A percentile compares a stretch with the other conserved stretches of the same genome.
Conservation (phyloP, 495 filamentous ascomycete genomes). For the Podospora comata region DNA sequence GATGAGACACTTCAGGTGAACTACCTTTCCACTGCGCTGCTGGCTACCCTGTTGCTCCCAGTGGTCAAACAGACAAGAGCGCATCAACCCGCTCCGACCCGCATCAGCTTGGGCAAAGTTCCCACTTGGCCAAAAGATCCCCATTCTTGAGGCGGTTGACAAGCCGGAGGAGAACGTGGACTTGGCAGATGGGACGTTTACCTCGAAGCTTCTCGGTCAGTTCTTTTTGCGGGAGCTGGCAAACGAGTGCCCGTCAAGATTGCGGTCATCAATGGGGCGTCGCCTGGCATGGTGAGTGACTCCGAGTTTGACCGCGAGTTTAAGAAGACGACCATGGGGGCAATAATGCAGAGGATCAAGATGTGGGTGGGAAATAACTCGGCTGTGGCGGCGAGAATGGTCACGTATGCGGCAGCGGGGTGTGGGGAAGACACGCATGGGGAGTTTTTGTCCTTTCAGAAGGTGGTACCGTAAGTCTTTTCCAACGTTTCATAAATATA, state of each 20-base stretch:
- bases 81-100: neutral
- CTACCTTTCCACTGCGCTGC: slow-evolving; percentile 48
- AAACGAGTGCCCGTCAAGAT: slow-evolving; percentile 34
- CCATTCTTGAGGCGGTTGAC: slow-evolving; percentile 42
- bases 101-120: slow-evolving; percentile 8
- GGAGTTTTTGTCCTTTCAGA: slow-evolving; percentile 36
- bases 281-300: slow-evolving; percentile 39
- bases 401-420: slow-evolving; percentile 35
- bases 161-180: slow-evolving; percentile 19
- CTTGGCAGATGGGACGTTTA: slow-evolving; percentile 31
- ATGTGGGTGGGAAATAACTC: slow-evolving; percentile 28
- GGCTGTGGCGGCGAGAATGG: slow-evolving; percentile 33
- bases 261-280: slow-evolving; percentile 42
- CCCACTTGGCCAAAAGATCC: neutral
- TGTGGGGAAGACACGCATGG: slow-evolving; percentile 44
- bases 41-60: slow-evolving; percentile 50
- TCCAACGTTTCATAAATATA: neutral
- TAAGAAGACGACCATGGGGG: slow-evolving; percentile 15
- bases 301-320: slow-evolving; percentile 38
- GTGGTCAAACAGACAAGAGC: slow-evolving; percentile 36
- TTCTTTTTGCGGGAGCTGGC: slow-evolving; percentile 33
- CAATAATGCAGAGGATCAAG: slow-evolving; percentile 14
- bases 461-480: slow-evolving; percentile 36
- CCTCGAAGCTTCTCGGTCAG: slow-evolving; percentile 42
- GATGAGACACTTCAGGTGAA: slow-evolving; percentile 48